Evolutionary conservation across 2,329 filamentous ascomycete species (phyloP), one percentile per base, ranked within the genome.

Genomic region (Aspergillus phoenicis): DNA sequence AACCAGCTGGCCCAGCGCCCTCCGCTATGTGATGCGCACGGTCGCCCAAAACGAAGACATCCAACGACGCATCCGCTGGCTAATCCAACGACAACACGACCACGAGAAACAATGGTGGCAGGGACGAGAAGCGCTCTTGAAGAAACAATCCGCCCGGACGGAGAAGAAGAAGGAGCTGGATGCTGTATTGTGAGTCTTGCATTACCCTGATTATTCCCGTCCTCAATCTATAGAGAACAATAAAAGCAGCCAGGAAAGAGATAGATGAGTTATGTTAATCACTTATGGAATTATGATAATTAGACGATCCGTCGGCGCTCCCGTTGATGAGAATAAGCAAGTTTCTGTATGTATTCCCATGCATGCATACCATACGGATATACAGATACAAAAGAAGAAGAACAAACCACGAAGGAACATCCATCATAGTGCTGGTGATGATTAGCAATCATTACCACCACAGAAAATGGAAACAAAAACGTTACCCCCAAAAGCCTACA

Each of bases 81-180:
- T 90, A 73, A 89, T 90, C 62, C 81, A 81, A 58, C 82, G 85
- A 45, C 87, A 90, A 71, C 83, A 87, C 67, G 80, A 82, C 43
- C 84, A 89, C 66, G 86, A 90, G 65, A 81, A 81, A 64, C 82
- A 85, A 65, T 90, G 88, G 83, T 86, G 82, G 76, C 72, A 78
- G 26, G 82, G 81, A 1, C 80, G 85, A 2, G 72, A 83, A 59
- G 82, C 78, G 6, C 70, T 88, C 24, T 68, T 85, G 5, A 73
- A 79, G 33, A 83, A 82, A 60, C 85, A 87, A 60, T 73, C 70
- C n/a, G 74, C 78, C 1, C 77, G 85, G 60, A 78, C 76, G 4
- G 82, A 83, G 60, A 83, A 83, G 54, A 82, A 85, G 63, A 80
- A 80, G 65, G 82, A 82, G 62, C 71, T 86, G 20, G 81, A 86